Evolutionary conservation across 2,329 filamentous ascomycete species (phyloP), one percentile per base, ranked within the genome.

Genomic region (Teratosphaeria viscida): DNA sequence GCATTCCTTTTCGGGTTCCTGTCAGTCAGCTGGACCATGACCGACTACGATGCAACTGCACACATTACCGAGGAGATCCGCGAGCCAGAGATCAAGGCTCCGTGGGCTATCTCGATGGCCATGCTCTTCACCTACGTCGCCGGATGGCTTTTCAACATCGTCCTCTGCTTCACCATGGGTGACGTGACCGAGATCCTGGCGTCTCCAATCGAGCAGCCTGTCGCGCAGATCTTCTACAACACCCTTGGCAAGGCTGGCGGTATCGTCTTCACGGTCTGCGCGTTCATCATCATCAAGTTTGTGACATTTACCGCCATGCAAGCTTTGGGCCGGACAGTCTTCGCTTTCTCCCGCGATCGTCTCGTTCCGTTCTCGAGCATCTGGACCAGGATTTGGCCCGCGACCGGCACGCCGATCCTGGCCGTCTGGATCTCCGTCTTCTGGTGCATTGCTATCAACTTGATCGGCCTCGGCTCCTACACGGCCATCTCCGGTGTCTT

Each of bases 1-100:
- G 80, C 79, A 2, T 84, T 82, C 67, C 67, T 83, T n/a, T 83
- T 84, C 61, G 82, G 82, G n/a, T 83, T 83, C 67, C 72, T 85
- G 29, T 81, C 79, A 1, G 82, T 82, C 43, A 78, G 78, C 23
- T 85, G 82, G 82, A 83, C 81, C 58, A 84, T 84, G 81, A 84
- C 81, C 3, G 78, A 81, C 65, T 81, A 81, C 66, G 79, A 78
- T 66, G 75, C 75, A 55, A 76, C 75, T 6, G 75, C 75, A 0
- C 74, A 75, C 16, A 74, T 76, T 65, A 81, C 82, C 57, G 81
- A 83, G 66, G 81, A 83, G 63, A 79, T 82, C 60, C 66, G 73
- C 62, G 68, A 81, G 59, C 78, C 79, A 3, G 79, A 79, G 60
- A 69, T 77, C 64, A 79, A 80, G 61, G 79, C 78, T 2, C 79